Conservation (phyloP, 2,329 filamentous ascomycete species). For the Juglanconis sp. region DNA sequence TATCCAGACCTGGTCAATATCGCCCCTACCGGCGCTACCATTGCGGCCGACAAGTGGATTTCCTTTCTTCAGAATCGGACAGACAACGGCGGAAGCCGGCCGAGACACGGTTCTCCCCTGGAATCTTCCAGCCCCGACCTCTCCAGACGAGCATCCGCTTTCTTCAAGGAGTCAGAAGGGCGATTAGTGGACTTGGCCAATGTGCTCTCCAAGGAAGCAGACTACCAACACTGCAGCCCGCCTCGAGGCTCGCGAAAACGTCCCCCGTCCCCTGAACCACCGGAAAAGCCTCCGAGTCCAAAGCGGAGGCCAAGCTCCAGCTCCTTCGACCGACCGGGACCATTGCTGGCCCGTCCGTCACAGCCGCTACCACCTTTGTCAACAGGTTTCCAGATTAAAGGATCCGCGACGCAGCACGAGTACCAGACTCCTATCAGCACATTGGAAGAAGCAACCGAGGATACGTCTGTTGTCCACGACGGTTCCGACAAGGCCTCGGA, state of each 20-base stretch:
- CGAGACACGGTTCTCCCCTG: too few species aligned
- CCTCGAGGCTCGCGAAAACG: slow-evolving; percentile 4
- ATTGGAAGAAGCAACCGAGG: background rate
- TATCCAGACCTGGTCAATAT: background rate
- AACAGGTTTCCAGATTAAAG: background rate
- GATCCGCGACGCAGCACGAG: background rate
- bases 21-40: background rate
- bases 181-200: background rate
- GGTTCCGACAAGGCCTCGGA: background rate
- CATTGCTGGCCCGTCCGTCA: background rate
- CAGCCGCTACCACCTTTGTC: background rate
- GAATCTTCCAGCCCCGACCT: background rate
- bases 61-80: background rate
- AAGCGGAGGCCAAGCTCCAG: background rate
- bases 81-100: too few species aligned
- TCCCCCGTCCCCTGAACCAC: background rate
- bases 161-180: background rate
- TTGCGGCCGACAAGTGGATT: slow-evolving; percentile 1
- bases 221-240: background rate
- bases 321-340: background rate
- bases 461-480: background rate
- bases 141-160: background rate
- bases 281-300: background rate
- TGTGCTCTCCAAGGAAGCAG: background rate
- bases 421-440: background rate